A percentile compares a stretch with the other conserved stretches of the same genome.
Conservation (phyloP, 805 yeast species). For the Sugiyamaella qingdaonensis region DNA sequence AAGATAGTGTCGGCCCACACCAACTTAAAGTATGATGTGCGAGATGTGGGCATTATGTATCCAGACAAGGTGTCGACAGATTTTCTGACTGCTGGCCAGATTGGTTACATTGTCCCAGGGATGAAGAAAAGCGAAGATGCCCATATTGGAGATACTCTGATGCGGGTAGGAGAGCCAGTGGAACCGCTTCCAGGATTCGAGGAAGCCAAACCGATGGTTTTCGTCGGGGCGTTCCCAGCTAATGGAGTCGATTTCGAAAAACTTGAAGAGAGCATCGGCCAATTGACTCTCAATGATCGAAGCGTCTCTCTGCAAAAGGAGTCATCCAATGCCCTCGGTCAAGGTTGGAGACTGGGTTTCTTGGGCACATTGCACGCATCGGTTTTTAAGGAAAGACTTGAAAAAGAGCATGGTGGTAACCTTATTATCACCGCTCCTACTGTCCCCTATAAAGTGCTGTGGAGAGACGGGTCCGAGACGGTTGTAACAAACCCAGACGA, state of each 20-base stretch:
- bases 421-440: slow-evolving; percentile 93
- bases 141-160: slow-evolving; percentile 84
- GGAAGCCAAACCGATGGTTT: slow-evolving; percentile 97
- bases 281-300: slow-evolving; percentile 84
- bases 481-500: slow-evolving; percentile 87
- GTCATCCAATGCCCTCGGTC: slow-evolving; percentile 90
- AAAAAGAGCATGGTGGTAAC: slow-evolving; percentile 90
- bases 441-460: slow-evolving; percentile 82
- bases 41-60: slow-evolving; percentile 93
- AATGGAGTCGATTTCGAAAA: slow-evolving; percentile 87
- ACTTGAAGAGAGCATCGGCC: slow-evolving; percentile 84
- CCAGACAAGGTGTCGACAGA: slow-evolving; percentile 75
- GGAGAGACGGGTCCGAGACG: slow-evolving; percentile 57
- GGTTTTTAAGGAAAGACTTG: slow-evolving; percentile 86
- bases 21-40: slow-evolving; percentile 70
- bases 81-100: slow-evolving; percentile 78
- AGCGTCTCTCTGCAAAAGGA: slow-evolving; percentile 86
- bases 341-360: slow-evolving; percentile 97
- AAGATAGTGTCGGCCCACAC: slow-evolving; percentile 76
- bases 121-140: slow-evolving; percentile 87
- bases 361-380: slow-evolving; percentile 93
- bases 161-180: slow-evolving; percentile 48
- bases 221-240: slow-evolving; percentile 96
- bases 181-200: slow-evolving; percentile 92
- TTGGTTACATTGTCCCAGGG: slow-evolving; percentile 91